Evolutionary conservation across 2,329 filamentous ascomycete species (phyloP), one percentile per base, ranked within the genome.

Genomic region (Botrytis fragariae): DNA sequence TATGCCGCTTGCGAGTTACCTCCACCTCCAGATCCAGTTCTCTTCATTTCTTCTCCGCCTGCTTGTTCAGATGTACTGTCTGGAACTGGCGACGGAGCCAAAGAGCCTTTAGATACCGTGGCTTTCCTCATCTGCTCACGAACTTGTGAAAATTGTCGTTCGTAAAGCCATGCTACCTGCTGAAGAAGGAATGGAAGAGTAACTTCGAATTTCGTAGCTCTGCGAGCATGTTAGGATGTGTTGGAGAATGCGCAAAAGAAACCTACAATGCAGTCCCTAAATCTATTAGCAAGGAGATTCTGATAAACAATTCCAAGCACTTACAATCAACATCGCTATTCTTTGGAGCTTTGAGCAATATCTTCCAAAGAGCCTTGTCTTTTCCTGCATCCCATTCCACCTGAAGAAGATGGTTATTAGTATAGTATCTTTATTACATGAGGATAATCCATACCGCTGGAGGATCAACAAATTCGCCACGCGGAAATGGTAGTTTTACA

Each of bases 131-230:
- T 94, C 83, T 98, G 94, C 32, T 93, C 94, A 77, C 93, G 90
- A 65, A 98, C 93, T 81, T 98, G 94, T 0, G 93, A 93, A 42
- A 97, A 88, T 83, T 98, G 94, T 69, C 93, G 88, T 81, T 98
- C 95, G 80, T 96, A 97, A 9, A 98, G 88, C 88, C 94, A 97
- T 82, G 94, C 94, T 76, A 94, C 94, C 83, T 99, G 94, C 81
- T 97, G 93, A 25, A 98, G 88, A 45, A 99, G 87, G 80, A 98
- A 98, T 59, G 94, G 88, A 73, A 97, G 89, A 39, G 93, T 92
- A 32, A 98, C 95, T 75, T 95, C 88, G 82, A 98, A 97, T 63
- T 89, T 87, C 70, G 88, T 86, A 64, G 93, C 93, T 80, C 92
- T 92, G 67, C 39, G 71, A 78, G 69, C 74, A 73, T 68, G 74